Evolutionary conservation across 2,329 filamentous ascomycete species (phyloP), one percentile per base, ranked within the genome.

Genomic region (Tetracladium maxilliforme): DNA sequence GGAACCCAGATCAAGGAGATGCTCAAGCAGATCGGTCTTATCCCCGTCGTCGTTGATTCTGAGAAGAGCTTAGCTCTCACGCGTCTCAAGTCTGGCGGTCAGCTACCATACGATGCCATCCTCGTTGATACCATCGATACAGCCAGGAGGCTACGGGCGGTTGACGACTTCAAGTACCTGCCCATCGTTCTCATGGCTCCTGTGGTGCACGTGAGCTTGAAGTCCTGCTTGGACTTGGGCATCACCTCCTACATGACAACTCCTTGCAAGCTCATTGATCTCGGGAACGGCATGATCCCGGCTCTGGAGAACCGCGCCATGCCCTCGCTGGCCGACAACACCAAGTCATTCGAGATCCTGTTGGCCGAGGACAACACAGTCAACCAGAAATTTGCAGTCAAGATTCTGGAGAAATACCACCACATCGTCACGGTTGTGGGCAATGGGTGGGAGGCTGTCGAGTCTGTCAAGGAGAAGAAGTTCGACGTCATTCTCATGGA

Each of bases 221-320:
- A 93, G 56, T 90, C 83, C 4, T 90, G 87, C 30, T 58, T 95
- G 31, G 90, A 95, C 47, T 66, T 95, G 35, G 87, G 90, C 34
- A 93, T 98, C 38, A 92, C 86, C n/a, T 94, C 86, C 25, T 95
- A 94, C 52, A 94, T 95, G 84, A 95, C 90, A 3, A 93, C 84
- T 10, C 90, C 90, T 7, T 95, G 90, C 53, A 69, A 87, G 42
- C 71, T 87, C 5, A 92, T 94, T 34, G 90, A 98, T 49, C 60
- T 98, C 30, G 86, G 84, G 31, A 95, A 95, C 43, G 87, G 86
- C 37, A 86, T 98, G 68, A 80, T 95, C 11, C 90, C 90, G 6
- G 90, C 90, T 4, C 61, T 98, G 14, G 90, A 95, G 53, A 92
- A 92, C 40, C 69, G 87, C 26, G 86, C 87, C 6, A 90, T 86